Base-by-base conservation (phyloP, 768 basidiomycete species). In the Naganishia antarctica region DNA sequence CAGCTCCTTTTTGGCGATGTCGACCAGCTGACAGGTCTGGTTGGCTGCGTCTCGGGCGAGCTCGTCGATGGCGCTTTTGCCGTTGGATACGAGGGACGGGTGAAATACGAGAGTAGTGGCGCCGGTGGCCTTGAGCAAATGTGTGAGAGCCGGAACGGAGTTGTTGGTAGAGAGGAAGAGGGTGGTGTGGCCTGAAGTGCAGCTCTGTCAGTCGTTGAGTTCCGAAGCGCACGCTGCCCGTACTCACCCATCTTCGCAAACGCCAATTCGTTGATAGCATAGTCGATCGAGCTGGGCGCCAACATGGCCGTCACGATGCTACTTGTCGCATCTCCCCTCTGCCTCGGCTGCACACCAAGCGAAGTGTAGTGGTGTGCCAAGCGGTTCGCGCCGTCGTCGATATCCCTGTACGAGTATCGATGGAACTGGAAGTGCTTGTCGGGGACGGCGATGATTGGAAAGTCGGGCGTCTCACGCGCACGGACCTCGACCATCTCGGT, bases 361-460 rank as follows among this genome's bases (percentile, higher is more conserved):
- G 43, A 47, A 3, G 59, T 45, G 25, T 60, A 74, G 18, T 62
- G n/a, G 29, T 50, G 48, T 5, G 61, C 61, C n/a, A 62, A 29
- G 1, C 61, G 45, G 48, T 32, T 29, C 9, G 61, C 45, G 4
- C 46, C 61, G 12, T 62, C 32, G 25, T 62, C 37, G n/a, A 62
- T 48, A 12, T 62, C 43, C 16, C 31, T 16, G 25, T 62, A 62
- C 18, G 46, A 47, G 32, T 62, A 62, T n/a, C 32, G 34, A 8
- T 37, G 34, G 37, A 48, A 50, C 25, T 62, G 41, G 16, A 62
- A 62, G 9, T 48, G 34, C 37, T 40, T 48, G 61, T 62, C 61
- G 47, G 61, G 61, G 21, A 62, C 61, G n/a, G 43, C 48, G 25
- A 62, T 47, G n/a, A 62, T 50, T 1, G 41, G 46, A 43, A 34